These are phyloP conservation scores for Rhynchosporium graminicola DNA, from an alignment of 2,329 filamentous ascomycete genomes.

Conservation along the genomic window DNA sequence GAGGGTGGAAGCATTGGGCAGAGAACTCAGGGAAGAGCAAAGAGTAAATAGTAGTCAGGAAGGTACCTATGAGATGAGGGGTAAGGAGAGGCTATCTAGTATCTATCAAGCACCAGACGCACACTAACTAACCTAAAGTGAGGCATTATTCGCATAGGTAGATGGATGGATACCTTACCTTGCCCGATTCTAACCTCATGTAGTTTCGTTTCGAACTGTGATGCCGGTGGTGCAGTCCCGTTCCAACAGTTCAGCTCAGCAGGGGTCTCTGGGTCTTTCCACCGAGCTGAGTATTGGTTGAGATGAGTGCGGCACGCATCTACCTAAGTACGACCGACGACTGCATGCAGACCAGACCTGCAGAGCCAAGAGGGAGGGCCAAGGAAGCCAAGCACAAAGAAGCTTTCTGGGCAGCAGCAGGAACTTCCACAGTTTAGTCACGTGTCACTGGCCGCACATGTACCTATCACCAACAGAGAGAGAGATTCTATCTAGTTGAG, in stretches of 20 bases:
- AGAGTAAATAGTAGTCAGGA: no score
- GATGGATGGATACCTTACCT: no score
- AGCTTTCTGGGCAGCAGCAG: conserved; percentile 7
- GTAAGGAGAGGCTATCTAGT: background rate
- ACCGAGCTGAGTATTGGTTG: background rate
- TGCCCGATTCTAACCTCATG: background rate
- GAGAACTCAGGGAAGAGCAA: background rate
- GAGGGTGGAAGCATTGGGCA: background rate
- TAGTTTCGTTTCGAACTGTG: background rate
- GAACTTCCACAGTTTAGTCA: no score
- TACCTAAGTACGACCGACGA: no score
- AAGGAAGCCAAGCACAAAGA: conserved; percentile 10
- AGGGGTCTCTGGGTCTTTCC: no score
- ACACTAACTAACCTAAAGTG: background rate
- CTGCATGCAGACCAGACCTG: background rate
- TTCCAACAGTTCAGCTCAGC: no score
- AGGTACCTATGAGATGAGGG: background rate
- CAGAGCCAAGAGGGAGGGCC: conserved; percentile 8
- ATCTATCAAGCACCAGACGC: background rate
- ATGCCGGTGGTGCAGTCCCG: background rate
- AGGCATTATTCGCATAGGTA: no score
- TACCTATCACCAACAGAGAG: no score
- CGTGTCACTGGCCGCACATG: no score
- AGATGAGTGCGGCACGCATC: background rate
- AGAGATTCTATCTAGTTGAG: no score